Percentiles rank a stretch among this genome's conserved stretches.
These are phyloP conservation scores for Skeletonema marinoi DNA, from an alignment of 108 stramenopile species.

Conservation along the genomic window DNA sequence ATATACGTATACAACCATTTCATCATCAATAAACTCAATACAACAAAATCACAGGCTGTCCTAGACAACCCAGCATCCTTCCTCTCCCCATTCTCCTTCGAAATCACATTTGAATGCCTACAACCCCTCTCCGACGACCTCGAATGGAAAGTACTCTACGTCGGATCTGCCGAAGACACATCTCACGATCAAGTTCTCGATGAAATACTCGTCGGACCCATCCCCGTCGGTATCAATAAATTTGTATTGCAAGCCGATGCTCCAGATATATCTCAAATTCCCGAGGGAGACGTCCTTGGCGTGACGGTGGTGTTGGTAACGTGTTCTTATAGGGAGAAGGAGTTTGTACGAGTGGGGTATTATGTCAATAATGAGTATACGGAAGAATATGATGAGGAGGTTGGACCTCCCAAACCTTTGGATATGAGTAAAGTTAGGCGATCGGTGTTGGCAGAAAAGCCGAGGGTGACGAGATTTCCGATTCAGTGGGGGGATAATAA, in stretches of 20 bases:
- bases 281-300: conserved; percentile 89
- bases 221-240: conserved; percentile 92
- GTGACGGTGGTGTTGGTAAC: conserved; percentile 98
- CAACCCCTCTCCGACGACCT: conserved; percentile 76
- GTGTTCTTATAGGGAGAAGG: conserved; percentile 92
- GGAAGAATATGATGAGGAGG: conserved; percentile 57
- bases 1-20: conserved; percentile 1
- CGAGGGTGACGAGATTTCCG: conserved; percentile 95
- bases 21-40: neutral
- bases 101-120: conserved; percentile 98
- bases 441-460: conserved; percentile 93
- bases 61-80: conserved; percentile 95
- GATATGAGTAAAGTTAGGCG: conserved; percentile 78
- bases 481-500: conserved; percentile 87
- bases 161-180: conserved; percentile 92
- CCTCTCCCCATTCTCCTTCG: conserved; percentile 95
- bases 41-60: conserved; percentile 65
- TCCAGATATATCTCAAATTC: conserved; percentile 84
- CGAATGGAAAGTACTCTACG: conserved; percentile 99
- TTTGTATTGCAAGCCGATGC: conserved; percentile 93
- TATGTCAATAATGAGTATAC: conserved; percentile 99
- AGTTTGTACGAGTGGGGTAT: conserved; percentile 98
- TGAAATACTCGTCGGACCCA: conserved; percentile 97
- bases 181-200: conserved; percentile 92
- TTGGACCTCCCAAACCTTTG: conserved; percentile 55